phyloP scores from a whole-genome alignment of 1,284 basidiomycete genomes.

The Xerocomus nothofagi region DNA sequence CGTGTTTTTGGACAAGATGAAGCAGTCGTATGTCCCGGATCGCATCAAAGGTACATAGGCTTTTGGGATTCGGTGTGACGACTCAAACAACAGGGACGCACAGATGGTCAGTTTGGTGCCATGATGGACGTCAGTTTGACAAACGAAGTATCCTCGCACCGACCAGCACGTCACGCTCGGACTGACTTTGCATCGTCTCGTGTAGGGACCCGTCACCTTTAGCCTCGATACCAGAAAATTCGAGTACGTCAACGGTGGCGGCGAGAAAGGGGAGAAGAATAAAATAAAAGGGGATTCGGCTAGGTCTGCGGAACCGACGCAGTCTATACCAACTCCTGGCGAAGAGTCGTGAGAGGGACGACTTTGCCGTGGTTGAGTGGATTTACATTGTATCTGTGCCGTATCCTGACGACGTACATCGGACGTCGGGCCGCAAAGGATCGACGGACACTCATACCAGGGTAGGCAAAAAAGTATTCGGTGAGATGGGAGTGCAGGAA shows the following conservation, averaged over 20 bases:
- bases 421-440: not conserved
- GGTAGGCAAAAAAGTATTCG: not conserved
- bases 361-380: no score
- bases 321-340: not conserved
- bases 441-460: not conserved
- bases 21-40: conserved; percentile 62
- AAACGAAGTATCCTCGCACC: conserved; percentile 66
- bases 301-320: conserved; percentile 4
- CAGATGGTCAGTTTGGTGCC: conserved; percentile 89
- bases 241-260: conserved; percentile 41
- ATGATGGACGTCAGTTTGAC: conserved; percentile 89
- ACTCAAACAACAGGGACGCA: conserved; percentile 1
- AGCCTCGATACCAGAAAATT: conserved; percentile 78
- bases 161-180: not conserved
- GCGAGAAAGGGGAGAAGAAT: conserved; percentile 12
- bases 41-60: conserved; percentile 79
- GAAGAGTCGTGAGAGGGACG: conserved; percentile 9
- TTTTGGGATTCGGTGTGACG: not conserved
- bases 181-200: not conserved
- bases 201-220: conserved; percentile 80
- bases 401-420: not conserved
- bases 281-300: conserved; percentile 4
- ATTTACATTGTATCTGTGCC: not conserved
- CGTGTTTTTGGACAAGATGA: conserved; percentile 68
- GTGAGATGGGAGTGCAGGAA: conserved; percentile 14